These are phyloP conservation scores for Colletotrichum incanum DNA, from an alignment of 2,329 filamentous ascomycete species.

Conservation along the genomic window DNA sequence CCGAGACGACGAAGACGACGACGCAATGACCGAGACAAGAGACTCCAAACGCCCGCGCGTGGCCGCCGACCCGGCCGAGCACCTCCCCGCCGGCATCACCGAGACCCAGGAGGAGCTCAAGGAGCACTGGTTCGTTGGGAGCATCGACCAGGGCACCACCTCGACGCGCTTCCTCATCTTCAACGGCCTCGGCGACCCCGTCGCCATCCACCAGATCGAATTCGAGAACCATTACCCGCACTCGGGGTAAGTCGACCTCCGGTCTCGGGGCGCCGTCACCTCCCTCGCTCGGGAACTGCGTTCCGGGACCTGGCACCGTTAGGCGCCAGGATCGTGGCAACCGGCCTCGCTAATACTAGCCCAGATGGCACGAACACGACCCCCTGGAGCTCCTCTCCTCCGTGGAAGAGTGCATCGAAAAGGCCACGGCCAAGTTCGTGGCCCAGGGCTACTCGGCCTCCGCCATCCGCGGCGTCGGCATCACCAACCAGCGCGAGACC, in stretches of 20 bases:
- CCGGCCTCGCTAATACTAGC: neutral
- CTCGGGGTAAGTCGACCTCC: slow-evolving; percentile 76
- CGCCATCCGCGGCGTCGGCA: slow-evolving; percentile 84
- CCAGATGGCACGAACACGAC: slow-evolving; percentile 92
- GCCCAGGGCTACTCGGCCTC: slow-evolving; percentile 77
- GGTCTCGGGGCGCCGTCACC: neutral
- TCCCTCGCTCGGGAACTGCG: slow-evolving; percentile 30
- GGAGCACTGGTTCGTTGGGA: slow-evolving; percentile 80
- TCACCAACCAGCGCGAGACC: slow-evolving; percentile 94
- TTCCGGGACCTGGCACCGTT: neutral
- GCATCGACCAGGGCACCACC: slow-evolving; percentile 93
- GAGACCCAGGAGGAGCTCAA: slow-evolving; percentile 52
- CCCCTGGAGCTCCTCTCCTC: slow-evolving; percentile 82
- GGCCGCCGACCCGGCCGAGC: slow-evolving; percentile 37
- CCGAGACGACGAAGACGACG: neutral
- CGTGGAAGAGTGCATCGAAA: slow-evolving; percentile 85
- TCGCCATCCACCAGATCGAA: slow-evolving; percentile 89
- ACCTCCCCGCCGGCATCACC: slow-evolving; percentile 51
- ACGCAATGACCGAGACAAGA: slow-evolving; percentile 37
- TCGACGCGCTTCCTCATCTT: slow-evolving; percentile 94
- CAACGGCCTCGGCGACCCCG: slow-evolving; percentile 81
- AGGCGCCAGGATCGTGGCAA: neutral
- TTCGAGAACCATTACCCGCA: slow-evolving; percentile 89
- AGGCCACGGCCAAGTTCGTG: slow-evolving; percentile 80
- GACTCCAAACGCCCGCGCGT: slow-evolving; percentile 37